These are phyloP conservation scores for Fusarium sp. DNA, from an alignment of 2,329 filamentous ascomycete species.

Conservation along the genomic window DNA sequence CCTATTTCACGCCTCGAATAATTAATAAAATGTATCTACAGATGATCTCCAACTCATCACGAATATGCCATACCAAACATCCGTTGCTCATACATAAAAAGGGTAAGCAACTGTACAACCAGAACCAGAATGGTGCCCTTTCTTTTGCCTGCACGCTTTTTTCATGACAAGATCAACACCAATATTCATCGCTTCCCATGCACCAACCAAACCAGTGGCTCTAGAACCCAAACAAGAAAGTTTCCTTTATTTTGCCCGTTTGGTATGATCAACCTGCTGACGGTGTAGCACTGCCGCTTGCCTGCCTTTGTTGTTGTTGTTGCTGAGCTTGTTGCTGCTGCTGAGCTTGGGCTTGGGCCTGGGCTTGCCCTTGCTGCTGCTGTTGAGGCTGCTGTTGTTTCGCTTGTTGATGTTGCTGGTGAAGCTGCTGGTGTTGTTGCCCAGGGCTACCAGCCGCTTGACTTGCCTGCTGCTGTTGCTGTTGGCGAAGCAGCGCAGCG, in stretches of 20 bases:
- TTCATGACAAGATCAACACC: slow-evolving; percentile 31
- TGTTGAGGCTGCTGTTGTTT: slow-evolving; percentile 35
- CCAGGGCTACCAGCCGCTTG: slow-evolving; percentile 44
- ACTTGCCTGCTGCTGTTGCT: slow-evolving; percentile 60
- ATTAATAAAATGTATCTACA: slow-evolving; percentile 39
- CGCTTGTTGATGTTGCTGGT: slow-evolving; percentile 40
- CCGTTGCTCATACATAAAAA: slow-evolving; percentile 22
- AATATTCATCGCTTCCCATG: slow-evolving; percentile 14
- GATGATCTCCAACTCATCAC: slow-evolving; percentile 19
- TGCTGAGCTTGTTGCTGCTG: slow-evolving; percentile 27
- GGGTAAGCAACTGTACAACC: slow-evolving; percentile 14
- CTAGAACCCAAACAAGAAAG: slow-evolving; percentile 22
- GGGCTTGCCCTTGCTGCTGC: slow-evolving; percentile 11
- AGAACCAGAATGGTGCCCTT: slow-evolving; percentile 16
- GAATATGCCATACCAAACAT: slow-evolving; percentile 16
- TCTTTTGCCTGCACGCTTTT: slow-evolving; percentile 25
- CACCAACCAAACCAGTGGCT: slow-evolving; percentile 13
- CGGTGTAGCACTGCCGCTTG: slow-evolving; percentile 53
- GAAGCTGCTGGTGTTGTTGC: slow-evolving; percentile 41
- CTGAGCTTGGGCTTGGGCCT: slow-evolving; percentile 2
- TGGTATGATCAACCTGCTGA: slow-evolving; percentile 42
- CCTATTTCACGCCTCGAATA: slow-evolving; percentile 17
- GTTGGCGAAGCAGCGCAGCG: slow-evolving; percentile 65
- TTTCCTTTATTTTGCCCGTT: background rate
- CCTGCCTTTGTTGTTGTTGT: slow-evolving; percentile 45